Conservation (phyloP, 208 protist species). For the Pavlovales sp. region DNA sequence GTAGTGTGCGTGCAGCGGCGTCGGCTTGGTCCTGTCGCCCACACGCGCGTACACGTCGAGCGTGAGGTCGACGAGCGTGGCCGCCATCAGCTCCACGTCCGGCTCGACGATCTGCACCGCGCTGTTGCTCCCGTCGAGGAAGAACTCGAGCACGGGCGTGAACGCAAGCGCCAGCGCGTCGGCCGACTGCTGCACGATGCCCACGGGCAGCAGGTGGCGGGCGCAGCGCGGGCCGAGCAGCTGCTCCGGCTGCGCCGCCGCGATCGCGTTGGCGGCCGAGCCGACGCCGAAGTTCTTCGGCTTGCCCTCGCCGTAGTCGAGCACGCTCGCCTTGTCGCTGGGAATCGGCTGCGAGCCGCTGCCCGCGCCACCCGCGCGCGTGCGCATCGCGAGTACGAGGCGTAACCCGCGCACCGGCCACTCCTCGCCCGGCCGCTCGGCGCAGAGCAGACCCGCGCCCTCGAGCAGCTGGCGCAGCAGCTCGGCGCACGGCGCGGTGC, state of each 20-base stretch:
- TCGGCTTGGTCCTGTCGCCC: constrained; percentile 70
- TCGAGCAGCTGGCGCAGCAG: constrained; percentile 92
- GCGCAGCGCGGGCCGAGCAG: constrained; percentile 80
- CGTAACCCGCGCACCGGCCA: constrained; percentile 75
- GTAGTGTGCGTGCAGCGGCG: constrained; percentile 93
- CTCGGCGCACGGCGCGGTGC: constrained; percentile 92
- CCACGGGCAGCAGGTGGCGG: constrained; percentile 80
- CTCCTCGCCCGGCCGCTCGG: constrained; percentile 69
- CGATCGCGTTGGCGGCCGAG: no score
- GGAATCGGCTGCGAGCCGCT: constrained; percentile 79
- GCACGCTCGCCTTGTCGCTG: constrained; percentile 83
- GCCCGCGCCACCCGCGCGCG: constrained; percentile 82
- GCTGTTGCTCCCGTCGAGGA: constrained; percentile 42
- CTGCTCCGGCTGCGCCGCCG: no score
- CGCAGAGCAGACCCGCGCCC: constrained; percentile 79
- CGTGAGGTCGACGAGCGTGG: constrained; percentile 57
- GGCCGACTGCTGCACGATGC: constrained; percentile 54
- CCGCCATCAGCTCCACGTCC: constrained; percentile 58
- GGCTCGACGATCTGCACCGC: background rate
- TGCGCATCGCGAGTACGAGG: constrained; percentile 77
- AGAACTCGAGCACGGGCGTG: constrained; percentile 58
- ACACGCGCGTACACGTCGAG: constrained; percentile 20
- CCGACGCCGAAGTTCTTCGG: constrained; percentile 79
- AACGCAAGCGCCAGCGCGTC: constrained; percentile 65
- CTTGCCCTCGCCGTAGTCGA: constrained; percentile 91